A percentile compares a stretch with the other conserved stretches of the same genome.
phyloP scores from a whole-genome alignment of 2,329 filamentous ascomycete species.

The Shiraia bambusicola region DNA sequence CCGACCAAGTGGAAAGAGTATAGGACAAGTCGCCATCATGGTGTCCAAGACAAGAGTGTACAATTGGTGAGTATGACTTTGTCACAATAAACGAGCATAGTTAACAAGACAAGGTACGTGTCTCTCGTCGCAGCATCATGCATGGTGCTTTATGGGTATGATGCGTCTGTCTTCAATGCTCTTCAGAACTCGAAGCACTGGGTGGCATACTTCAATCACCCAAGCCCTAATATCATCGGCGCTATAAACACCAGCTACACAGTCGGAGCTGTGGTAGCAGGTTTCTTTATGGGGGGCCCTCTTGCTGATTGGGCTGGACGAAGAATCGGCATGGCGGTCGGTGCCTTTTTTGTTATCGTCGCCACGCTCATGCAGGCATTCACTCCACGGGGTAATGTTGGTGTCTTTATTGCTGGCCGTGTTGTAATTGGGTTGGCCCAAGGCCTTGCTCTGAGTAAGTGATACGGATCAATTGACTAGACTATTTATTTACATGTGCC shows the following conservation, averaged over 20 bases:
- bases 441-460: slow-evolving; percentile 63
- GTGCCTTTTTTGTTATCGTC: slow-evolving; percentile 65
- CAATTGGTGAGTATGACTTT: slow-evolving; percentile 46
- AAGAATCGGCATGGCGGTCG: slow-evolving; percentile 64
- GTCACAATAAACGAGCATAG: not conserved
- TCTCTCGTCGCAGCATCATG: slow-evolving; percentile 70
- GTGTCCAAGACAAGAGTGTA: slow-evolving; percentile 45
- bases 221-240: slow-evolving; percentile 51
- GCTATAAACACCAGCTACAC: slow-evolving; percentile 69
- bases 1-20: slow-evolving; percentile 17
- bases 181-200: slow-evolving; percentile 69
- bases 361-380: slow-evolving; percentile 71
- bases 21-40: slow-evolving; percentile 27
- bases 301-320: slow-evolving; percentile 63
- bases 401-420: slow-evolving; percentile 67
- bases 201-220: slow-evolving; percentile 63
- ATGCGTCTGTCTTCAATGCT: slow-evolving; percentile 73
- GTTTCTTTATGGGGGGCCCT: slow-evolving; percentile 69
- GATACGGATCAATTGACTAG: not conserved
- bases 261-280: slow-evolving; percentile 68
- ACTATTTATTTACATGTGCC: slow-evolving; percentile 4
- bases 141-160: slow-evolving; percentile 75
- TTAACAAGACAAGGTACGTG: slow-evolving; percentile 57
- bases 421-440: slow-evolving; percentile 70
- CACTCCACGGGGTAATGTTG: slow-evolving; percentile 58